These are phyloP conservation scores for Punica granatum DNA, from an alignment of 345 rosid species.

Conservation along the genomic window DNA sequence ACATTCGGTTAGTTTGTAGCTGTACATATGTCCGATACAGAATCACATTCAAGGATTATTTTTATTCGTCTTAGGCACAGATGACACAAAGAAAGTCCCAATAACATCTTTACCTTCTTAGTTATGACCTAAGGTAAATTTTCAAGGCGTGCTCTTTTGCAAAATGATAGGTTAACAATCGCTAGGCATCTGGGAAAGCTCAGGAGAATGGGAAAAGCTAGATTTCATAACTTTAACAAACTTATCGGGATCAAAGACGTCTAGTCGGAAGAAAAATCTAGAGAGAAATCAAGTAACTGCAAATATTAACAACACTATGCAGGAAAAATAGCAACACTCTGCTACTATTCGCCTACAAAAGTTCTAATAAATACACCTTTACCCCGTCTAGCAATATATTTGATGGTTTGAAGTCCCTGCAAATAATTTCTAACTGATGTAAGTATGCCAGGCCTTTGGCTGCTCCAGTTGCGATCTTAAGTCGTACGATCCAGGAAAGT, in stretches of 20 bases:
- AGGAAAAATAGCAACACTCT: too few relatives aligned
- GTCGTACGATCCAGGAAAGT: conserved; percentile 11
- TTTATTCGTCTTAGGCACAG: not conserved
- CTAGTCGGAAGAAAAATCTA: not conserved
- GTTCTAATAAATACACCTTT: not conserved
- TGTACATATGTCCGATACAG: too few relatives aligned
- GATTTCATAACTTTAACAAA: not conserved
- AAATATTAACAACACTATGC: not conserved
- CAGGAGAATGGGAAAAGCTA: too few relatives aligned
- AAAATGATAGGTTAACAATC: too few relatives aligned
- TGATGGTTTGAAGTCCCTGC: conserved; percentile 20
- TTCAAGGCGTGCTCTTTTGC: not conserved
- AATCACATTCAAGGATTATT: not conserved
- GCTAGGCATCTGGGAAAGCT: too few relatives aligned
- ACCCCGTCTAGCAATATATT: conserved; percentile 18
- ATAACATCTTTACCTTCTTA: not conserved
- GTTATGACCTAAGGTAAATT: not conserved
- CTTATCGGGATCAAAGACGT: not conserved
- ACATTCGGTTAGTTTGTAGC: too few relatives aligned
- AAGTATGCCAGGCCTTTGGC: conserved; percentile 17
- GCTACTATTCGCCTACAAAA: not conserved
- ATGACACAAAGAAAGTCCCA: too few relatives aligned
- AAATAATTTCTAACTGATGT: conserved; percentile 15
- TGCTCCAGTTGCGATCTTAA: conserved; percentile 19
- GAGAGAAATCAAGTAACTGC: not conserved